These are phyloP conservation scores for Benincasa hispida DNA, from an alignment of 306 rosid species.

Conservation along the genomic window DNA sequence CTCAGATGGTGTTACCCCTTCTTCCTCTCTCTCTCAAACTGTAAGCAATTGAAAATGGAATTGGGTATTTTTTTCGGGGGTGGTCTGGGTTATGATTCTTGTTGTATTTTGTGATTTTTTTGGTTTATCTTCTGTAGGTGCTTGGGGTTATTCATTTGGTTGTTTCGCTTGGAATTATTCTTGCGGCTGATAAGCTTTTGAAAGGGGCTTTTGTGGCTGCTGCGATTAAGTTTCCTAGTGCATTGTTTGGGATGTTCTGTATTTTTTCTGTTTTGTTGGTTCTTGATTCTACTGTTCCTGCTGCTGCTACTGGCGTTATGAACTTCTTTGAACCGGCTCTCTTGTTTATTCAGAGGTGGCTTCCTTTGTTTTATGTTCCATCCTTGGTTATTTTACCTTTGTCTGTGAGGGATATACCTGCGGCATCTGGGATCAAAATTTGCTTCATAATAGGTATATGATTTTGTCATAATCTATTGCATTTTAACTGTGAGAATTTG, in stretches of 20 bases:
- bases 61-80: not conserved
- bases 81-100: not conserved
- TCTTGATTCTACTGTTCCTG: slow-evolving; percentile 59
- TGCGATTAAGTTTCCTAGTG: slow-evolving; percentile 79
- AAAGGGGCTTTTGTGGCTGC: slow-evolving; percentile 65
- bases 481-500: not conserved
- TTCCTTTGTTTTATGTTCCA: slow-evolving; percentile 88
- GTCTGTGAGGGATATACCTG: slow-evolving; percentile 68
- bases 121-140: slow-evolving; percentile 26
- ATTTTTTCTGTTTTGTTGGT: slow-evolving; percentile 53
- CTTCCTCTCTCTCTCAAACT: slow-evolving; percentile 34
- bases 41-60: slow-evolving; percentile 19
- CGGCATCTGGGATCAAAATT: slow-evolving; percentile 84
- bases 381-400: slow-evolving; percentile 78
- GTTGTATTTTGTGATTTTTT: not conserved
- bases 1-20: slow-evolving; percentile 30
- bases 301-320: slow-evolving; percentile 52
- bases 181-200: slow-evolving; percentile 47
- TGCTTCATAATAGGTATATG: slow-evolving; percentile 52
- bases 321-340: slow-evolving; percentile 79
- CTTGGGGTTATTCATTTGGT: slow-evolving; percentile 42
- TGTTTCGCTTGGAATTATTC: slow-evolving; percentile 59
- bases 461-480: not conserved
- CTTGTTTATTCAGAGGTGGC: slow-evolving; percentile 87
- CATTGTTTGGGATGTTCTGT: slow-evolving; percentile 94